Evolutionary conservation across 129 eudicot species (phyloP).

Genomic region (Smallanthus sonchifolius): DNA sequence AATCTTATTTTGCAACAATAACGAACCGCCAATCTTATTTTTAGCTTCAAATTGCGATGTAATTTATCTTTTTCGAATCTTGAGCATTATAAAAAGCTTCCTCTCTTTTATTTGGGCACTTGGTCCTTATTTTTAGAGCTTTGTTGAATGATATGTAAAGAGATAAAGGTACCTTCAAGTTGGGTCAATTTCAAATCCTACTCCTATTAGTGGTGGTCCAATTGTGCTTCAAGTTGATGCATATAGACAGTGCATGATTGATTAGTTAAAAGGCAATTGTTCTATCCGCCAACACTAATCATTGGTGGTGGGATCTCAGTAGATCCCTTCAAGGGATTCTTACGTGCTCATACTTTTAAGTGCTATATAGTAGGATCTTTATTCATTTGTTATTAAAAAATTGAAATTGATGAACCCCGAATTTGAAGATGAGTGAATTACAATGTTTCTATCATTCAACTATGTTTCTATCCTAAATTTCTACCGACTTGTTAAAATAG

Average conservation of each 20-base stretch:
- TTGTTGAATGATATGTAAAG: background rate
- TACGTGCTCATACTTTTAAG: background rate
- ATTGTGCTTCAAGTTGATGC: too few species aligned
- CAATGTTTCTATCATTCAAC: too few species aligned
- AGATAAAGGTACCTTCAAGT: background rate
- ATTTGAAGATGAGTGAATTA: background rate
- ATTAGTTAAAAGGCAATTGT: conserved; percentile 26
- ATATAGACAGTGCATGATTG: conserved; percentile 7
- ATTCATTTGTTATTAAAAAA: too few species aligned
- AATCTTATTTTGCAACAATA: background rate
- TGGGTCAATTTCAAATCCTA: conserved; percentile 15
- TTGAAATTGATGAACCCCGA: background rate
- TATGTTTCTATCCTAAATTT: too few species aligned
- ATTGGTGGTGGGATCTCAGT: conserved; percentile 20
- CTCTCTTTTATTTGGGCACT: background rate
- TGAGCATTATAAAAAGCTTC: conserved; percentile 11
- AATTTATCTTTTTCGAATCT: background rate
- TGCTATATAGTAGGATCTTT: background rate
- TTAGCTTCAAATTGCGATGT: conserved; percentile 11
- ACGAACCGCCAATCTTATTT: background rate
- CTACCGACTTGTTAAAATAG: too few species aligned
- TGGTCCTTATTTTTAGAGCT: conserved; percentile 6
- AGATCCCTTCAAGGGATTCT: background rate
- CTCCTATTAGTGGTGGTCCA: conserved; percentile 24
- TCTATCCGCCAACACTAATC: conserved; percentile 15